Percentiles rank a stretch among this genome's conserved stretches.
Evolutionary conservation across 257 asterid genomes (phyloP).

Genomic region (Paraleonurus japonicus): DNA sequence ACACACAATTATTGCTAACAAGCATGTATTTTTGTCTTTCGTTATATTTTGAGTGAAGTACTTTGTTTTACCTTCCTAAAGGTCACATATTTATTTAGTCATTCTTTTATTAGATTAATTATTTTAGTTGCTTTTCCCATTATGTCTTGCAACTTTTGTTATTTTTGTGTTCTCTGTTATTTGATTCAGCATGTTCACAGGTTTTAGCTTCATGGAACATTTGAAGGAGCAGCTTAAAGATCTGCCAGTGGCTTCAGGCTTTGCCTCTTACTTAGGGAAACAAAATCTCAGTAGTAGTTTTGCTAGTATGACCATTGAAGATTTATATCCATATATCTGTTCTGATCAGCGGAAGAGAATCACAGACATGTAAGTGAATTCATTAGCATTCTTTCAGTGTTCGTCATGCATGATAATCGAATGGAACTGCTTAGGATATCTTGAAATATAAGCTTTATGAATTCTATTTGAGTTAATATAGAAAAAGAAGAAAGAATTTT

Average conservation of each 20-base stretch:
- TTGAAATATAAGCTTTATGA: too few species aligned
- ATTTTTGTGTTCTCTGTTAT: not conserved
- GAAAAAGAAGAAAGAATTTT: too few species aligned
- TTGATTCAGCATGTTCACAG: slow-evolving; percentile 25
- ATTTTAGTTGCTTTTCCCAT: not conserved
- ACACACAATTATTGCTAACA: not conserved
- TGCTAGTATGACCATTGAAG: slow-evolving; percentile 41
- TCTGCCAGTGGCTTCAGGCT: slow-evolving; percentile 27
- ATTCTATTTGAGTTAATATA: too few species aligned
- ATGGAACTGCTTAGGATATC: too few species aligned
- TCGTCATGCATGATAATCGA: not conserved
- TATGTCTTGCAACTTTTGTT: not conserved
- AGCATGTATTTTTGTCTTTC: too few species aligned
- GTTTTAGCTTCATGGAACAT: slow-evolving; percentile 46
- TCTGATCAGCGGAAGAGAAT: slow-evolving; percentile 44
- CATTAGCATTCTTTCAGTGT: not conserved
- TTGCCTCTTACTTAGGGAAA: slow-evolving; percentile 36
- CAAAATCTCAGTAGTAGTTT: slow-evolving; percentile 34
- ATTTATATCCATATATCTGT: slow-evolving; percentile 46
- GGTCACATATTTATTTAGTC: not conserved
- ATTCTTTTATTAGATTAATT: not conserved
- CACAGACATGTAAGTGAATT: slow-evolving; percentile 48
- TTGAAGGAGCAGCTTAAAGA: slow-evolving; percentile 45
- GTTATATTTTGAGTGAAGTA: too few species aligned
- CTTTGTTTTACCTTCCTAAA: not conserved